A percentile compares a stretch with the other conserved stretches of the same genome.
Evolutionary conservation across 139 green algal genomes (phyloP).

Genomic region (Monoraphidium neglectum): DNA sequence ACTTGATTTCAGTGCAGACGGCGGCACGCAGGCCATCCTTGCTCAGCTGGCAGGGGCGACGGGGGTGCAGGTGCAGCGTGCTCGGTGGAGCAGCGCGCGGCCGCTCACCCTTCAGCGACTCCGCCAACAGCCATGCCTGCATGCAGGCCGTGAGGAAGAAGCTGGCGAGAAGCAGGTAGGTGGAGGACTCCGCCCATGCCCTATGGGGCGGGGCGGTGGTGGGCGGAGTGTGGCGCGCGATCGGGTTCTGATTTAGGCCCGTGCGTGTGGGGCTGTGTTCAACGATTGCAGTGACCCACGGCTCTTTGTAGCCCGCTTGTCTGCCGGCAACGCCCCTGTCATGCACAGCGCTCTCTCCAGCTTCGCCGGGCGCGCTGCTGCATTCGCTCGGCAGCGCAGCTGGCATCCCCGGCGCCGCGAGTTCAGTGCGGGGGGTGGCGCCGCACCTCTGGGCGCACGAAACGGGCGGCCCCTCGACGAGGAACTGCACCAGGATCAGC

Average conservation of each 20-base stretch:
- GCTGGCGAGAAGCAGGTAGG: slow-evolving; percentile 17
- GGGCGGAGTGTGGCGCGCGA: no score
- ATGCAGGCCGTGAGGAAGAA: slow-evolving; percentile 18
- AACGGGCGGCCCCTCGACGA: slow-evolving; percentile 10
- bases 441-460: slow-evolving; percentile 1
- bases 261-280: no score
- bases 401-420: no score
- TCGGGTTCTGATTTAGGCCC: no score
- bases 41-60: neutral
- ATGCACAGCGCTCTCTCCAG: no score
- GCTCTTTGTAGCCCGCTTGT: no score
- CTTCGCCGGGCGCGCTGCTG: no score
- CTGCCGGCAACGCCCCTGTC: no score
- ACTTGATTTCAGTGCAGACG: neutral
- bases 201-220: no score
- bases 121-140: slow-evolving; percentile 14
- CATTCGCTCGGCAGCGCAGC: no score
- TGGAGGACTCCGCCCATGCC: neutral
- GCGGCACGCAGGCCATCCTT: neutral
- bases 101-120: slow-evolving; percentile 4
- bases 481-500: slow-evolving; percentile 5
- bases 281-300: no score
- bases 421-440: no score
- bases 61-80: neutral
- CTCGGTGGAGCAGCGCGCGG: neutral